phyloP scores from a whole-genome alignment of 306 rosid genomes.

The Quercus gilva region DNA sequence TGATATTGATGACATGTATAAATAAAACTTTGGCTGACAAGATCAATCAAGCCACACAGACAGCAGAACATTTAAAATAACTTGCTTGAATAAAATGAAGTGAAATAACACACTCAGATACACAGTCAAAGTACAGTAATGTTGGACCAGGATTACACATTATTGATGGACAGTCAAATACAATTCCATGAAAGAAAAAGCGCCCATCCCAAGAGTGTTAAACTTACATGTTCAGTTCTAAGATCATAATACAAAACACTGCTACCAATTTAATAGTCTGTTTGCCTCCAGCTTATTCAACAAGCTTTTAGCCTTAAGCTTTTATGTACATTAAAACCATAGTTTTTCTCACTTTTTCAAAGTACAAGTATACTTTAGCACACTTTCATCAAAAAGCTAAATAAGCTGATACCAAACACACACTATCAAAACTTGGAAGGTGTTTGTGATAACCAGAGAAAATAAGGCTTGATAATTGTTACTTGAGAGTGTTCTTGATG shows the following conservation, averaged over 20 bases:
- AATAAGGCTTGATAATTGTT: not conserved
- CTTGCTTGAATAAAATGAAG: not conserved
- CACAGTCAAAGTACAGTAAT: not conserved
- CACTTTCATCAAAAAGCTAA: too few relatives aligned
- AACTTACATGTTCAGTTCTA: not conserved
- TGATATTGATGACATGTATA: conserved; percentile 1
- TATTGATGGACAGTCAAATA: not conserved
- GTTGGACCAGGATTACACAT: not conserved
- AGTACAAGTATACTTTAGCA: too few relatives aligned
- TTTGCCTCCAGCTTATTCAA: too few relatives aligned
- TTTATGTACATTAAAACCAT: too few relatives aligned
- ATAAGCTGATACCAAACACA: too few relatives aligned
- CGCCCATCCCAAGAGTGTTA: not conserved
- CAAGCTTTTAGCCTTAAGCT: too few relatives aligned
- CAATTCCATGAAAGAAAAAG: not conserved
- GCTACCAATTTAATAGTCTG: not conserved
- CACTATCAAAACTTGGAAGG: not conserved
- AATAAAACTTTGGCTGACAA: not conserved
- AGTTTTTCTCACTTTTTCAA: too few relatives aligned
- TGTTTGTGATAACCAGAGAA: not conserved
- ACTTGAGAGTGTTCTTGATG: not conserved
- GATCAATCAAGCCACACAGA: not conserved
- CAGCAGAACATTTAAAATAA: not conserved
- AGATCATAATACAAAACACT: not conserved
- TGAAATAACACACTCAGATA: not conserved